Evolutionary conservation across 495 filamentous ascomycete genomes (phyloP), one percentile per base, ranked within the genome.

Genomic region (Aspergillus saccharolyticus): DNA sequence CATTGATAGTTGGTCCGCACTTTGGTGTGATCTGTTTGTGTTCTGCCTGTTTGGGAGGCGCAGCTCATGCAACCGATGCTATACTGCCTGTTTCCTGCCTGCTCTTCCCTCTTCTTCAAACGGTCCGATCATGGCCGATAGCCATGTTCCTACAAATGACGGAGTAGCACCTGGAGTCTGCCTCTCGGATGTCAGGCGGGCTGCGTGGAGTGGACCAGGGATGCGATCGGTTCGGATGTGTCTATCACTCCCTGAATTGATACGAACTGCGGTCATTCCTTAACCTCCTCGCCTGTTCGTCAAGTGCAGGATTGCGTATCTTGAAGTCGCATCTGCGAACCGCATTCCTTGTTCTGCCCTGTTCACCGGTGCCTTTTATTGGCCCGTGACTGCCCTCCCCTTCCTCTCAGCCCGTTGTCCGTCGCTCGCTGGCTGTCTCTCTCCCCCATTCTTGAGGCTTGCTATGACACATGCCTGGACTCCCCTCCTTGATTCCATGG

Each of bases 241-340:
- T 18, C 47, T 30, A 28, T 25, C 47, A 50, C 22, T 30, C 21
- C 47, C 12, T 24, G 14, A 24, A 50, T n/a, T 18, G 16, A 50
- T 50, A 28, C 47, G 22, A 30, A 20, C 8, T 28, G 24, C 15
- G n/a, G 22, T 28, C 22, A 50, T 30, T 30, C n/a, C 24, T 28
- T n/a, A 24, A 28, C 47, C n/a, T 17, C 21, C 16, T 28, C 12
- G 22, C 47, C 47, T 25, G 4, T 19, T 2, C 28, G 47, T 25
- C 47, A 49, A 49, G 47, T 14, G 47, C 47, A 30, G n/a, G 47
- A 50, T 50, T 50, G 24, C 47, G 47, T 25, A 50, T 28, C 22
- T n/a, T 50, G 1, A 16, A n/a, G 16, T 28, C 22, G 15, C 33
- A 39, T 39, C 14, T 39, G 6, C 33, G 33, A 39, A 39, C 33